Conservation (phyloP, 352 stramenopile species). For the Globisporangium yorkense region DNA sequence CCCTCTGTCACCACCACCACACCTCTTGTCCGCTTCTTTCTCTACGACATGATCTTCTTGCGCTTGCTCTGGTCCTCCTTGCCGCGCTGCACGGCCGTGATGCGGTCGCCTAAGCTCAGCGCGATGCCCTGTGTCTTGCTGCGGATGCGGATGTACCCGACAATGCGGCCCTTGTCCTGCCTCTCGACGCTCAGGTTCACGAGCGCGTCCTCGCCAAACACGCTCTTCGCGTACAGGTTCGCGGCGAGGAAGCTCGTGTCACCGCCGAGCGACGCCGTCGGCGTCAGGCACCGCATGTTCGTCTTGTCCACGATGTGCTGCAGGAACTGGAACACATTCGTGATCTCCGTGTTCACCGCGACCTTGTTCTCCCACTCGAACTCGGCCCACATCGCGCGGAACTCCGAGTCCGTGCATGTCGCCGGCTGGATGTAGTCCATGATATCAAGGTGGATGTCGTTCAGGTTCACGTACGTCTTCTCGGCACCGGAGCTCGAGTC, state of each 20-base stretch:
- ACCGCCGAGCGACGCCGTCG: slow-evolving; percentile 82
- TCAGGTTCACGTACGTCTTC: slow-evolving; percentile 99
- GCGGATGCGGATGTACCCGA: slow-evolving; percentile 98
- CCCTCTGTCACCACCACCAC: background rate
- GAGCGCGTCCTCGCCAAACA: slow-evolving; percentile 97
- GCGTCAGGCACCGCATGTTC: slow-evolving; percentile 99
- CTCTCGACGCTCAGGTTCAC: slow-evolving; percentile 99
- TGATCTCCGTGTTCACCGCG: slow-evolving; percentile 95
- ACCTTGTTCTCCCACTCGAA: slow-evolving; percentile 99
- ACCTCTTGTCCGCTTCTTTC: background rate
- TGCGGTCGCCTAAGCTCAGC: slow-evolving; percentile 97
- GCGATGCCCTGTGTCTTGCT: slow-evolving; percentile 99
- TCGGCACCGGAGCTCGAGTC: slow-evolving; percentile 93
- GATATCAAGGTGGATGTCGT: slow-evolving; percentile 99
- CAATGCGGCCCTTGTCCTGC: slow-evolving; percentile 96
- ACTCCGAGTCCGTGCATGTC: slow-evolving; percentile 93
- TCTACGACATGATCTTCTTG: slow-evolving; percentile 73
- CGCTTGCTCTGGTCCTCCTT: slow-evolving; percentile 83
- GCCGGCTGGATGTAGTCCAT: slow-evolving; percentile 99
- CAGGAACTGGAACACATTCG: slow-evolving; percentile 96
- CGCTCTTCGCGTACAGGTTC: slow-evolving; percentile 91
- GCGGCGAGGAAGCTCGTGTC: slow-evolving; percentile 92
- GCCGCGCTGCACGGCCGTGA: slow-evolving; percentile 95
- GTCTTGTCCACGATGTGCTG: slow-evolving; percentile 98
- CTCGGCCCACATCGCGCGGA: slow-evolving; percentile 99